Evolutionary conservation across 1,139 yeast species (phyloP).

Genomic region (Spathaspora sp.): DNA sequence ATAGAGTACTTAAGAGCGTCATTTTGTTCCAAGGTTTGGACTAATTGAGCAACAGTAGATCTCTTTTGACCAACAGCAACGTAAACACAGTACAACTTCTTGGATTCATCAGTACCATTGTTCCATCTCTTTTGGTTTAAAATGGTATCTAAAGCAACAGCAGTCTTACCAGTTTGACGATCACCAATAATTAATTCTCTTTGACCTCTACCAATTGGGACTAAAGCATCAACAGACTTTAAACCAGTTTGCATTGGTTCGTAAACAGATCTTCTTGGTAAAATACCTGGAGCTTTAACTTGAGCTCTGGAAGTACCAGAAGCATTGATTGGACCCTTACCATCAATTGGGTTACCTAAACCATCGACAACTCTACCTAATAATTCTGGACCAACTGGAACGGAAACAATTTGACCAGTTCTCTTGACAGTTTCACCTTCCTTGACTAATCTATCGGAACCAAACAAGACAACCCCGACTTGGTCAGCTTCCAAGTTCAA

Average conservation of each 20-base stretch:
- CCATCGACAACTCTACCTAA: conserved; percentile 99
- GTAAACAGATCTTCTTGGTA: conserved; percentile 97
- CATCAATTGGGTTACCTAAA: conserved; percentile 98
- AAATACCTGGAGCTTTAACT: conserved; percentile 99
- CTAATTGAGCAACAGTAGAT: conserved; percentile 99
- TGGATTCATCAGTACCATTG: conserved; percentile 88
- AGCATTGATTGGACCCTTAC: conserved; percentile 97
- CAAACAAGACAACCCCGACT: conserved; percentile 99
- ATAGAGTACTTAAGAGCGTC: conserved; percentile 98
- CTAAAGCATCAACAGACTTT: conserved; percentile 98
- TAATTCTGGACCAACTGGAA: conserved; percentile 97
- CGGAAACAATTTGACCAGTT: conserved; percentile 99
- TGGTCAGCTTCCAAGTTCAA: conserved; percentile 99
- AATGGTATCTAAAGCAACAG: conserved; percentile 97
- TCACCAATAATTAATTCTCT: conserved; percentile 99
- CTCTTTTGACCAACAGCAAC: conserved; percentile 99
- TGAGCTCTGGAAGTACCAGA: conserved; percentile 90
- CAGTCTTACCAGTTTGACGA: conserved; percentile 99
- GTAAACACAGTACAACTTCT: conserved; percentile 99
- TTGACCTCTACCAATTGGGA: conserved; percentile 99
- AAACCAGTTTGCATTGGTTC: conserved; percentile 99
- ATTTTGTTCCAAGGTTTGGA: conserved; percentile 96
- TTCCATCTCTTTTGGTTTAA: conserved; percentile 99
- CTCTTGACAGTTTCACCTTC: conserved; percentile 99
- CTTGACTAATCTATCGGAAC: conserved; percentile 97